phyloP scores from a whole-genome alignment of 169 alveolate genomes.

The Plasmodium relictum region DNA sequence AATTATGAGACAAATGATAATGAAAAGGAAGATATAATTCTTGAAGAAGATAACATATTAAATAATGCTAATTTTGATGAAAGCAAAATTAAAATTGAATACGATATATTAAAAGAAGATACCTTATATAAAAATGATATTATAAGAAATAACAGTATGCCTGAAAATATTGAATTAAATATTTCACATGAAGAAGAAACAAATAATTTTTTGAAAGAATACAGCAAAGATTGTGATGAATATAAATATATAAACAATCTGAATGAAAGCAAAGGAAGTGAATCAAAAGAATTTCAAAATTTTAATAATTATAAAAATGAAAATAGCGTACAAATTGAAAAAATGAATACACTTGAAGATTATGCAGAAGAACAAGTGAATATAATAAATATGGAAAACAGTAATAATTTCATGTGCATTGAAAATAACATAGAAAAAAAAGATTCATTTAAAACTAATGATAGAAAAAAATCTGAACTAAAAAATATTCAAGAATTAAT shows the following conservation, averaged over 20 bases:
- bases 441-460: background rate
- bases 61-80: background rate
- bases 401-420: background rate
- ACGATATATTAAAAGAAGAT: background rate
- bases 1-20: slow-evolving; percentile 12
- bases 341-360: slow-evolving; percentile 52
- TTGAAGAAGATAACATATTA: background rate
- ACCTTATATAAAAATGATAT: background rate
- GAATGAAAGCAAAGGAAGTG: slow-evolving; percentile 21
- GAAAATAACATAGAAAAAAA: background rate
- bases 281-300: slow-evolving; percentile 9
- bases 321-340: slow-evolving; percentile 39
- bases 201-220: background rate
- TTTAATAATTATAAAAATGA: slow-evolving; percentile 33
- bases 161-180: background rate
- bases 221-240: slow-evolving; percentile 8
- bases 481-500: slow-evolving; percentile 32
- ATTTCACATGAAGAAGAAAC: background rate
- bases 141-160: background rate
- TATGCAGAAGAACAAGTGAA: slow-evolving; percentile 31
- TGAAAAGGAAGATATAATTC: background rate
- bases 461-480: background rate
- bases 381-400: slow-evolving; percentile 33
- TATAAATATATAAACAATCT: slow-evolving; percentile 45
- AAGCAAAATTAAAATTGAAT: background rate